Base-by-base conservation (phyloP, 768 basidiomycete species). In the Ramaria sp. region DNA sequence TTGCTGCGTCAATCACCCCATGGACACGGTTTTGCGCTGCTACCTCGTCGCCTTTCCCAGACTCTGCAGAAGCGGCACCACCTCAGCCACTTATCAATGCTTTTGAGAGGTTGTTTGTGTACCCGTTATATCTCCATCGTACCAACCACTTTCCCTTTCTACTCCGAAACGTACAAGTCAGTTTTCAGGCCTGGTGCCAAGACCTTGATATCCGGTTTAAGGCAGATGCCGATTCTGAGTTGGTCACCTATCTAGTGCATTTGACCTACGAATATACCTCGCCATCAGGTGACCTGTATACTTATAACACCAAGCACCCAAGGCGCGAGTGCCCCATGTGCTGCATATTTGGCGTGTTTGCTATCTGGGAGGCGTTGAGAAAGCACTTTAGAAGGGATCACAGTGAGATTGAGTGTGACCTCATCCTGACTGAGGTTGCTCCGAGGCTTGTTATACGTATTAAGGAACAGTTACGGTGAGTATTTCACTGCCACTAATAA, bases 311-410 rank as follows among this genome's bases (percentile, higher is more conserved):
- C 59, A 41, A 53, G 59, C 17, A 33, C 57, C 24, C 45, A 56
- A 24, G 57, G 61, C 30, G 77, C 73, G 41, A 66, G 41, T 84
- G 83, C 61, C 81, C 83, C 0, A 60, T 83, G n/a, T 84, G 83
- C 61, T 69, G 71, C 37, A 54, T 79, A 10, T 71, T 79, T 49
- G 69, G 67, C 22, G 58, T 58, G 0, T 79, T 84, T 46, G 49
- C 60, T 7, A 77, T 74, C 22, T 68, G 65, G 12, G 70, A 63
- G 27, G 72, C 77, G 71, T 66, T 84, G 1, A 63, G 63, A 27
- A 71, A 63, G n/a, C 83, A 84, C 62, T 59, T 84, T 22, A 56
- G 63, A 7, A 72, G 72, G 68, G 78, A 80, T 62, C 83, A 84
- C 58, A 22, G 63, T 1, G 70, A 69, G n/a, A 69, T 78, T 33